These are phyloP conservation scores for Trametes hirsuta DNA, from an alignment of 1,284 basidiomycete genomes.

Conservation along the genomic window DNA sequence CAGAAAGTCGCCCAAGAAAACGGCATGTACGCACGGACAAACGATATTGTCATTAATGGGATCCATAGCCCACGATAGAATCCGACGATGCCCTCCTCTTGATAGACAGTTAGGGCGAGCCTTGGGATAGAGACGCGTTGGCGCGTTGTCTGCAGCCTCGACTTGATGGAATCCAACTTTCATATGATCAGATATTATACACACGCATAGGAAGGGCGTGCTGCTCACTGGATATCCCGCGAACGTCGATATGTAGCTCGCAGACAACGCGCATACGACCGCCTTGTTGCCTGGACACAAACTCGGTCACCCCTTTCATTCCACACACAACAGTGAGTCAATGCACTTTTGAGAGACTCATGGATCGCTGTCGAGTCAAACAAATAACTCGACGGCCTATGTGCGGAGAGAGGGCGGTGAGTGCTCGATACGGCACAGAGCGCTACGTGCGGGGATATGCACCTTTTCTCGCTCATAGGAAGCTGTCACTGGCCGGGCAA, in stretches of 20 bases:
- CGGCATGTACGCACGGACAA: slow-evolving; percentile 74
- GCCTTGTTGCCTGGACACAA: slow-evolving; percentile 69
- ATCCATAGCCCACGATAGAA: slow-evolving; percentile 93
- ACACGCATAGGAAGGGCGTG: not conserved
- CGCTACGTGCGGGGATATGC: slow-evolving; percentile 14
- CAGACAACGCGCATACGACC: slow-evolving; percentile 79
- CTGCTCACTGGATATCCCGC: slow-evolving; percentile 77
- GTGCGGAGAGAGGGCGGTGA: slow-evolving; percentile 15
- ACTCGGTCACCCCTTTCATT: slow-evolving; percentile 13
- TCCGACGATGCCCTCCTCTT: slow-evolving; percentile 90
- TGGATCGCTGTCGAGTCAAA: slow-evolving; percentile 64
- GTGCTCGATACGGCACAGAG: slow-evolving; percentile 4
- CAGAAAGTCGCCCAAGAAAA: not conserved
- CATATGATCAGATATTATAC: not conserved
- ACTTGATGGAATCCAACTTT: slow-evolving; percentile 89
- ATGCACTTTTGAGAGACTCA: slow-evolving; percentile 67
- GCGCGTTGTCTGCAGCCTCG: slow-evolving; percentile 86
- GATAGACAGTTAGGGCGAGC: slow-evolving; percentile 76
- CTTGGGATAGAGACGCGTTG: slow-evolving; percentile 74
- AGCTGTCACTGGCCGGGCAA: slow-evolving; percentile 55
- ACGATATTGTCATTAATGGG: slow-evolving; percentile 94
- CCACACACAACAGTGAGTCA: not conserved
- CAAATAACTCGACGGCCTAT: slow-evolving; percentile 61
- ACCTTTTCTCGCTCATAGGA: slow-evolving; percentile 84
- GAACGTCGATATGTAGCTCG: slow-evolving; percentile 82